Conservation (phyloP, 176 grass and related monocot genomes). For the Elymus sibiricus region DNA sequence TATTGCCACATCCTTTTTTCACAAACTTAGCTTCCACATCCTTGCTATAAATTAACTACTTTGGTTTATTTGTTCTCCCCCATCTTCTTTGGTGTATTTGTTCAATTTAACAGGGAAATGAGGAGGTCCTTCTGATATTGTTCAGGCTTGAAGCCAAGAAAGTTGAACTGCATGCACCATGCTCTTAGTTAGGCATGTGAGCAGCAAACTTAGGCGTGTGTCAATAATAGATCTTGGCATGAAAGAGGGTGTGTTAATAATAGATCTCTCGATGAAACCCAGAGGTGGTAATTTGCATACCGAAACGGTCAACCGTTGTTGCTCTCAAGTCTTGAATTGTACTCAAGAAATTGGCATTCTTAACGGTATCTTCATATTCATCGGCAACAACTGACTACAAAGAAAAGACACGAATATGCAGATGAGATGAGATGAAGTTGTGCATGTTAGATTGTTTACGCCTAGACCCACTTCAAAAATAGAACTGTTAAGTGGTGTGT, state of each 20-base stretch:
- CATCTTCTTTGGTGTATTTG: constrained; percentile 24
- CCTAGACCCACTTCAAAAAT: neutral
- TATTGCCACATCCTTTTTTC: too few species aligned
- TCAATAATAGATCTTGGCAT: constrained; percentile 7
- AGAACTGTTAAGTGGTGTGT: neutral
- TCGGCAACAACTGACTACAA: constrained; percentile 20
- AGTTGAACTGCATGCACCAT: constrained; percentile 19
- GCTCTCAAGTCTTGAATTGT: constrained; percentile 35
- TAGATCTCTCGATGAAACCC: neutral
- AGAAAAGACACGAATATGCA: neutral
- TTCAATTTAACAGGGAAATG: constrained; percentile 3
- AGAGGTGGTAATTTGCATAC: constrained; percentile 5
- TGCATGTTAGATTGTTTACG: neutral
- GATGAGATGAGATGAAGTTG: neutral
- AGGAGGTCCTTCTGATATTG: constrained; percentile 18
- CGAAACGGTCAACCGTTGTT: constrained; percentile 23
- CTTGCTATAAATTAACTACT: too few species aligned
- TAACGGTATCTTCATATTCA: constrained; percentile 31
- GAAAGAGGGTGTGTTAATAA: constrained; percentile 20
- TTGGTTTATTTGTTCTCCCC: neutral
- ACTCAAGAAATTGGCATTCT: neutral
- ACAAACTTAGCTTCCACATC: too few species aligned
- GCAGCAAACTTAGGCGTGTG: neutral
- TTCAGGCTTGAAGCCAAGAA: constrained; percentile 29
- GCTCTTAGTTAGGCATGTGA: constrained; percentile 25